Conservation (phyloP, 208 protist genomes). For the Acanthamoeba lenticulata region DNA sequence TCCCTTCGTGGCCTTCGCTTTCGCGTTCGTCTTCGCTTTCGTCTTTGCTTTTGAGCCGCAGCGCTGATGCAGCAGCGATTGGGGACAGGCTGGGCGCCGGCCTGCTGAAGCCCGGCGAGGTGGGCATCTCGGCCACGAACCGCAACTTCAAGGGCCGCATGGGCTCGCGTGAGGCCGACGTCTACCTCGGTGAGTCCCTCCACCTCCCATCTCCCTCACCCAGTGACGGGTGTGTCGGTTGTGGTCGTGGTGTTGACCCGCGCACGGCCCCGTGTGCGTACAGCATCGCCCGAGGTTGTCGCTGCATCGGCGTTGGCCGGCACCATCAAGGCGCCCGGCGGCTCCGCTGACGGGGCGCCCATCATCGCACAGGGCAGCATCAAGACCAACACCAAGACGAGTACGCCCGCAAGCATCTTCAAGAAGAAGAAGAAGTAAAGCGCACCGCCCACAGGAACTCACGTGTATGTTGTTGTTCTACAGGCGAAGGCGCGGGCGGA, state of each 20-base stretch:
- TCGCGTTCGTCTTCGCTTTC: too few species aligned
- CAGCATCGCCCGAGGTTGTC: slow-evolving; percentile 86
- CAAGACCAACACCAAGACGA: slow-evolving; percentile 35
- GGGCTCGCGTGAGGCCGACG: slow-evolving; percentile 79
- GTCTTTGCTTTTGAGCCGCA: too few species aligned
- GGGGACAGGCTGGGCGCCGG: slow-evolving; percentile 68
- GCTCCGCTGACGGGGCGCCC: not conserved
- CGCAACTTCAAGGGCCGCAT: slow-evolving; percentile 89
- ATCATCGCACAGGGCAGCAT: not conserved
- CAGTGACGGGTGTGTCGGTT: too few species aligned
- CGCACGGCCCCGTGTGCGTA: too few species aligned
- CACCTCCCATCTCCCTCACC: too few species aligned
- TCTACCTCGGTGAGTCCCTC: slow-evolving; percentile 36
- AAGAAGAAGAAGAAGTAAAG: too few species aligned
- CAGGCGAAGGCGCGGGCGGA: not conserved
- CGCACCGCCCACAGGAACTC: too few species aligned
- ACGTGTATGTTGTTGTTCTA: too few species aligned
- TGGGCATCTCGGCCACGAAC: slow-evolving; percentile 88
- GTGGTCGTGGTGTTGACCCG: too few species aligned
- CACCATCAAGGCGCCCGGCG: slow-evolving; percentile 73
- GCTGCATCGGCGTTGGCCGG: slow-evolving; percentile 83
- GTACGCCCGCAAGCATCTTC: too few species aligned
- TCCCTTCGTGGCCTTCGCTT: too few species aligned
- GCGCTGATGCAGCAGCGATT: not conserved
- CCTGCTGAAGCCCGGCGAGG: slow-evolving; percentile 86